Conservation (phyloP, 2,329 filamentous ascomycete species). For the Phialophora tarda region DNA sequence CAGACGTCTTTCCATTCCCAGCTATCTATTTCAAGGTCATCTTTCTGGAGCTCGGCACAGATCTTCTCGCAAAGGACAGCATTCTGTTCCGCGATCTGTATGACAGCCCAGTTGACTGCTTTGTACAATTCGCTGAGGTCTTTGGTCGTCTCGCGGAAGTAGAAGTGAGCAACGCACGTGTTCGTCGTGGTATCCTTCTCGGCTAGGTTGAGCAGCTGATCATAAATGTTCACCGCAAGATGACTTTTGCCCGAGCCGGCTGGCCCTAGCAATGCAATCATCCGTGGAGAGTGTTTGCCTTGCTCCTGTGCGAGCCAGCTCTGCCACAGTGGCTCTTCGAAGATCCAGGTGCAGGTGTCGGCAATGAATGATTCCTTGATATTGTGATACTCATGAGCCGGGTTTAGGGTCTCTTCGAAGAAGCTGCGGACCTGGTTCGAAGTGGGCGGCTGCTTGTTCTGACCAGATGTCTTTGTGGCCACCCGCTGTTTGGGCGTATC, state of each 20-base stretch:
- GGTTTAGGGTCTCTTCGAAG: slow-evolving; percentile 9
- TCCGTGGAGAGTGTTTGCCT: background rate
- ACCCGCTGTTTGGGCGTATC: slow-evolving; percentile 4
- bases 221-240: slow-evolving; percentile 7
- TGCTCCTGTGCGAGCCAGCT: slow-evolving; percentile 11
- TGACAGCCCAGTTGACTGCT: slow-evolving; percentile 13
- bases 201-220: slow-evolving; percentile 7
- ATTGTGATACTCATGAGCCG: slow-evolving; percentile 11
- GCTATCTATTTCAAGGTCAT: slow-evolving; percentile 10
- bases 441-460: slow-evolving; percentile 15
- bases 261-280: background rate
- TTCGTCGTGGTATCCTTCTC: slow-evolving; percentile 9
- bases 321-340: slow-evolving; percentile 15
- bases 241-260: slow-evolving; percentile 15
- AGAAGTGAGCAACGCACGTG: slow-evolving; percentile 15
- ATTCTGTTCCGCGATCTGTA: slow-evolving; percentile 16
- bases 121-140: slow-evolving; percentile 19
- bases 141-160: slow-evolving; percentile 15
- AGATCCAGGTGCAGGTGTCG: slow-evolving; percentile 16
- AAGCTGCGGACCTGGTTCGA: slow-evolving; percentile 17
- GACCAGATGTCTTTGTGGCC: background rate
- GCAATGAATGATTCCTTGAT: slow-evolving; percentile 12
- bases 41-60: slow-evolving; percentile 9
- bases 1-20: slow-evolving; percentile 17
- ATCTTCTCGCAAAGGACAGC: slow-evolving; percentile 17